Base-by-base conservation (phyloP, 2,329 filamentous ascomycete genomes). In the Neonectria coccinea region DNA sequence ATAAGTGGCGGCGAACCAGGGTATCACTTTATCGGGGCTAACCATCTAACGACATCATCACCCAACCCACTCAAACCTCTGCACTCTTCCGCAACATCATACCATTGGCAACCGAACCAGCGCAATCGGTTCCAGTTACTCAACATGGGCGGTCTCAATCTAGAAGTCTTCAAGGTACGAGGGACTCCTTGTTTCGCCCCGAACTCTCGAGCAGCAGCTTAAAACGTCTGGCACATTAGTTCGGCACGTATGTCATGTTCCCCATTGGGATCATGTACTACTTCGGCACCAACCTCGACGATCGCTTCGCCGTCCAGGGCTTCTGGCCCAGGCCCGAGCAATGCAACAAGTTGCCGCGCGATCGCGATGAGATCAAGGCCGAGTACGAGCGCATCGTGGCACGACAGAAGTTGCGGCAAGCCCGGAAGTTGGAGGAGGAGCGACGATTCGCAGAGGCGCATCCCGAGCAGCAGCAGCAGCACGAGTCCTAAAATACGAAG, bases 231-330 rank as follows among this genome's bases (percentile, higher is more conserved):
- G 22, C 51, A 22, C 41, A 47, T 61, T 67, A 97, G 95, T 99
- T 99, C 80, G 94, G 95, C 83, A 92, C 97, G 87, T 99, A 99
- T 84, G 91, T 99, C 83, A 91, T 97, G 87, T 99, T 99, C 82
- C 96, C 96, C 18, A 98, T 99, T 75, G 94, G 93, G 74, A 94
- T 96, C 85, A 99, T 99, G 96, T 98, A 97, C 86, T 99, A 99
- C 85, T 99, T 98, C 80, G 96, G 96, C 78, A 97, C 94, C 61
- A 99, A 99, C 80, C 92, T 99, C 77, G 96, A 99, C 81, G 87
- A 91, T 71, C 91, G 93, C 69, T 99, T 99, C 84, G 83, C 87
- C 52, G 93, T 98, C 1, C 90, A 92, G 22, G 92, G 91, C 62
- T 99, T 99, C 85, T 99, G 96, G 96, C 96, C 96, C 29, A 93